Evolutionary conservation across 768 basidiomycete species (phyloP).

Genomic region (Sporobolomyces phaffii): DNA sequence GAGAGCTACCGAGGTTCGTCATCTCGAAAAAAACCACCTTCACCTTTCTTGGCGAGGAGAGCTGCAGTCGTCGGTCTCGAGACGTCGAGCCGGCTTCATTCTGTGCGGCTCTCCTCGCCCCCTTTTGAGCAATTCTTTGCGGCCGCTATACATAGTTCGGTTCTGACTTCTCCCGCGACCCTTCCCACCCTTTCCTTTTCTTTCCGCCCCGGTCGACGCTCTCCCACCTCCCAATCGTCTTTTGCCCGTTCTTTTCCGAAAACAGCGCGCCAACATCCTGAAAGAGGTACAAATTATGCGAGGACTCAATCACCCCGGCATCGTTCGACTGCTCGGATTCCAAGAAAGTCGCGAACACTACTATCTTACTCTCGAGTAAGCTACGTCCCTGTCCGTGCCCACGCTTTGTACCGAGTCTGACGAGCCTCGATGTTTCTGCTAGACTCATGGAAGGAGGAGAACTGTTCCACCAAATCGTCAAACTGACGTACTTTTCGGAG

Average conservation of each 20-base stretch:
- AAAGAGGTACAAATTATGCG: slow-evolving; percentile 99
- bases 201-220: slow-evolving; percentile 34
- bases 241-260: slow-evolving; percentile 14
- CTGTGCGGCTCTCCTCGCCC: slow-evolving; percentile 1
- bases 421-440: background rate
- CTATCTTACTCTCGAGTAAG: slow-evolving; percentile 85
- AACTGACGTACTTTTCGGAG: slow-evolving; percentile 97
- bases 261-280: slow-evolving; percentile 89
- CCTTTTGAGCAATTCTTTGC: background rate
- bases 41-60: background rate
- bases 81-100: background rate
- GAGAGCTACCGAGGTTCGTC: slow-evolving; percentile 44
- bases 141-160: background rate
- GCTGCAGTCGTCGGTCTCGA: background rate
- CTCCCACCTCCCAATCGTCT: background rate
- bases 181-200: slow-evolving; percentile 26
- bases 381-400: slow-evolving; percentile 40
- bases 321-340: slow-evolving; percentile 86
- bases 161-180: background rate
- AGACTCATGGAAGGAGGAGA: slow-evolving; percentile 96
- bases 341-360: slow-evolving; percentile 89
- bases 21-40: background rate
- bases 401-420: background rate
- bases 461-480: slow-evolving; percentile 97
- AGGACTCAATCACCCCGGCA: slow-evolving; percentile 79